Evolutionary conservation across 768 basidiomycete species (phyloP).

Genomic region (Russula abietina): DNA sequence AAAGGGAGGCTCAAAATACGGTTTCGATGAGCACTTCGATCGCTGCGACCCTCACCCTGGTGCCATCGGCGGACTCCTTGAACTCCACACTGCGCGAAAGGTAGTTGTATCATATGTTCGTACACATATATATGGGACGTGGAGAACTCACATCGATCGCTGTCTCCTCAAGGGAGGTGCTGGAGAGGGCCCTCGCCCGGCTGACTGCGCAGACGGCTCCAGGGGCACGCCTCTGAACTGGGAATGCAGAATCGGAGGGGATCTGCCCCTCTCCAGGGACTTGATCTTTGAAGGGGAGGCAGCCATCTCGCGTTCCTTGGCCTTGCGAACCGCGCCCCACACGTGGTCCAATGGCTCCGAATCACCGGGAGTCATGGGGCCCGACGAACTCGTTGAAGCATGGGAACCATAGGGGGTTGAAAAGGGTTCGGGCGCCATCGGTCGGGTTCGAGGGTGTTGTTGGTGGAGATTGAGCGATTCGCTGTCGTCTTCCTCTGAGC

Average conservation of each 20-base stretch:
- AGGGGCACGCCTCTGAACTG: conserved; percentile 10
- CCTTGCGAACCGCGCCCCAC: conserved; percentile 60
- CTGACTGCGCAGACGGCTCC: conserved; percentile 10
- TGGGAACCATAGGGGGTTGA: conserved; percentile 21
- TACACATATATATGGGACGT: not conserved
- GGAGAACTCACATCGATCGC: conserved; percentile 52
- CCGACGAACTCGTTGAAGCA: conserved; percentile 24
- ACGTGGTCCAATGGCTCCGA: conserved; percentile 45
- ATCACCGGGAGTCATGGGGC: conserved; percentile 26
- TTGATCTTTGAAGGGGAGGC: conserved; percentile 64
- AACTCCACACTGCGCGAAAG: conserved; percentile 49
- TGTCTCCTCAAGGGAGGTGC: conserved; percentile 46
- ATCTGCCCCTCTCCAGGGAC: conserved; percentile 47
- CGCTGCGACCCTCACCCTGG: conserved; percentile 35
- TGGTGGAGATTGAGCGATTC: conserved; percentile 10
- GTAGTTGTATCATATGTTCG: not conserved
- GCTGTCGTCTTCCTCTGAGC: conserved; percentile 13
- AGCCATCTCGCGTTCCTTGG: conserved; percentile 62
- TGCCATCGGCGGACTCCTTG: conserved; percentile 65
- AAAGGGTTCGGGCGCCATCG: conserved; percentile 27
- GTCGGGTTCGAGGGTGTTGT: conserved; percentile 15
- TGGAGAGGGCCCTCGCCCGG: conserved; percentile 12
- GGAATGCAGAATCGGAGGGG: conserved; percentile 14
- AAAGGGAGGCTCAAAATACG: not conserved
- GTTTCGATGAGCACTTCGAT: conserved; percentile 24